Percentiles rank a stretch among this genome's conserved stretches.
phyloP scores from a whole-genome alignment of 306 rosid genomes.

The Cotoneaster glaucophyllus region DNA sequence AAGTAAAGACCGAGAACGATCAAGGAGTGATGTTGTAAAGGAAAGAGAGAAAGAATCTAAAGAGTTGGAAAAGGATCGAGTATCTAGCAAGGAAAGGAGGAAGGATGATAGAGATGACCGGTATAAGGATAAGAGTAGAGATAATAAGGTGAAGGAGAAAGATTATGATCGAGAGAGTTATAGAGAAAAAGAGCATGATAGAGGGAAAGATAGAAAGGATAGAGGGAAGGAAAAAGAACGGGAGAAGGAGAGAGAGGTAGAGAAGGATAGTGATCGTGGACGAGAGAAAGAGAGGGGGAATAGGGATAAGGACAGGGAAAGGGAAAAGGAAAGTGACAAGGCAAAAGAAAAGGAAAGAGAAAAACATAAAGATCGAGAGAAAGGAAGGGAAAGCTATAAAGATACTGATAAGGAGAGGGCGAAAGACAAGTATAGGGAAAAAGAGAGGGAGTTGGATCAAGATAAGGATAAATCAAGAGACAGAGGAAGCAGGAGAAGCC shows the following conservation, averaged over 20 bases:
- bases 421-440: constrained; percentile 45
- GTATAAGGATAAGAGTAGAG: constrained; percentile 63
- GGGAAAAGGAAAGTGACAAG: constrained; percentile 20
- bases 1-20: constrained; percentile 56
- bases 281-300: constrained; percentile 60
- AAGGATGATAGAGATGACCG: constrained; percentile 69
- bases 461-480: constrained; percentile 57
- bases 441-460: constrained; percentile 38
- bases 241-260: constrained; percentile 52
- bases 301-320: constrained; percentile 53
- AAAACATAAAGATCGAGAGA: constrained; percentile 8
- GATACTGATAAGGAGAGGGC: constrained; percentile 26
- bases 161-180: constrained; percentile 64
- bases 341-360: constrained; percentile 17
- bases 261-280: constrained; percentile 50
- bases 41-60: constrained; percentile 48
- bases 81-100: constrained; percentile 52
- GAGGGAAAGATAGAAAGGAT: constrained; percentile 61
- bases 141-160: constrained; percentile 55
- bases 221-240: constrained; percentile 56
- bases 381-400: constrained; percentile 14
- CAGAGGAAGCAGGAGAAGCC: constrained; percentile 35
- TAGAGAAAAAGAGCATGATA: constrained; percentile 56
- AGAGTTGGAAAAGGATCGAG: constrained; percentile 50
- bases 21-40: constrained; percentile 42